Base-by-base conservation (phyloP, 139 green algal species). In the Trebouxia sp. region DNA sequence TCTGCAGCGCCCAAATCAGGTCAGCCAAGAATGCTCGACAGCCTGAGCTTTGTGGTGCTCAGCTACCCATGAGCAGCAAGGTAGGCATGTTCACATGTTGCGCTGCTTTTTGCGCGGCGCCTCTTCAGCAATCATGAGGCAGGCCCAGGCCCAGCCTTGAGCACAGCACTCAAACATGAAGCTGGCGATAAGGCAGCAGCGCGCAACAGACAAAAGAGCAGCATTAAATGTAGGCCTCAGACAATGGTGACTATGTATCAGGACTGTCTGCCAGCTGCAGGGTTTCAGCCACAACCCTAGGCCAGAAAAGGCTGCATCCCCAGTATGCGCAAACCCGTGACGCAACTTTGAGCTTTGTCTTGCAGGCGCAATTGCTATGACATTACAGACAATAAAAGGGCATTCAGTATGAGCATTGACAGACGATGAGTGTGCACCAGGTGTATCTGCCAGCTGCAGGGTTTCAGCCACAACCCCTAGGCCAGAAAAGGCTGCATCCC, bases 391-490 rank as follows among this genome's bases (percentile, higher is more conserved):
- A n/a, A n/a, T n/a, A n/a, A n/a, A n/a, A n/a, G n/a, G n/a, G n/a
- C n/a, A n/a, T n/a, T n/a, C n/a, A n/a, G n/a, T n/a, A n/a, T n/a
- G 58, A 7, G 30, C 28, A 69, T 20, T 37, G 26, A 7, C n/a
- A n/a, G n/a, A n/a, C n/a, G n/a, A n/a, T n/a, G n/a, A n/a, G n/a
- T 37, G 28, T 22, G 14, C 11, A 83, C 82, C 82, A 53, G 78
- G 78, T 8, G 65, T 45, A 41, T 83, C 80, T 51, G 74, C 45
- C 2, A 87, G 62, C 72, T 83, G 83, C 81, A 93, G 78, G 48
- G 65, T 84, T 83, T 96, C 92, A 7, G 86, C 47, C 9, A 90
- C 88, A n/a, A 94, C 55, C n/a, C 92, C 92, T 11, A 93, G 84
- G 12, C 91, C 92, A 24, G 83, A 56, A 66, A 90, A 90, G 5